phyloP scores from a whole-genome alignment of 352 stramenopile genomes.

The Pythium biforme region DNA sequence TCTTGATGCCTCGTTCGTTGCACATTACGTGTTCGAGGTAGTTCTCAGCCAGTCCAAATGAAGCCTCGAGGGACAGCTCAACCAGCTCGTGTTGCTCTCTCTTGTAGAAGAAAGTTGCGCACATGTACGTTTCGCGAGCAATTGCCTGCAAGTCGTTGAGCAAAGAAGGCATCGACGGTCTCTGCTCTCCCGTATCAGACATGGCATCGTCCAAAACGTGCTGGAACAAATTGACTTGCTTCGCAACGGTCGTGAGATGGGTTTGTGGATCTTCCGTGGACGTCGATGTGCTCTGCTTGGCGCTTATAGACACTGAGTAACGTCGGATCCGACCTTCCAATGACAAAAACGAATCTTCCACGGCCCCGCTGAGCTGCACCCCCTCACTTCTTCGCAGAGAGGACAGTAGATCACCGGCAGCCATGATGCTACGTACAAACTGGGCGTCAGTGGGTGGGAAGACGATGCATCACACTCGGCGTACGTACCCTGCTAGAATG shows the following conservation, averaged over 20 bases:
- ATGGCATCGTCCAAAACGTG: slow-evolving; percentile 7
- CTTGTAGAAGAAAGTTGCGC: slow-evolving; percentile 53
- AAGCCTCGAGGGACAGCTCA: slow-evolving; percentile 37
- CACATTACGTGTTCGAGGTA: slow-evolving; percentile 72
- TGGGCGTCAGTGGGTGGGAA: neutral
- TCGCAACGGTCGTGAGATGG: neutral
- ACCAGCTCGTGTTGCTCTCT: slow-evolving; percentile 37
- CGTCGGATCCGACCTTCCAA: slow-evolving; percentile 17
- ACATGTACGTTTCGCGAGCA: slow-evolving; percentile 61
- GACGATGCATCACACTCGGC: neutral
- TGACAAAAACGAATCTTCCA: slow-evolving; percentile 18
- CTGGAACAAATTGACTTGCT: slow-evolving; percentile 4
- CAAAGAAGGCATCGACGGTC: slow-evolving; percentile 29
- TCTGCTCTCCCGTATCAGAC: slow-evolving; percentile 2
- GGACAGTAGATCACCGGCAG: slow-evolving; percentile 5
- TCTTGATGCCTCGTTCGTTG: slow-evolving; percentile 20
- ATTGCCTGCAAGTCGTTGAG: slow-evolving; percentile 59
- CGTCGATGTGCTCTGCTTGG: neutral
- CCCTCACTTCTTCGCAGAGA: neutral
- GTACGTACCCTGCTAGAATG: slow-evolving; percentile 9
- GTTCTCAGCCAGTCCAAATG: slow-evolving; percentile 50
- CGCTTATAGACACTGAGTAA: slow-evolving; percentile 4
- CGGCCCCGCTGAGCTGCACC: neutral
- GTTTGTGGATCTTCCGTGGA: neutral
- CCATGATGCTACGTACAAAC: slow-evolving; percentile 2